Conservation (phyloP, 2,329 filamentous ascomycete species). For the Pseudogymnoascus destructans region DNA sequence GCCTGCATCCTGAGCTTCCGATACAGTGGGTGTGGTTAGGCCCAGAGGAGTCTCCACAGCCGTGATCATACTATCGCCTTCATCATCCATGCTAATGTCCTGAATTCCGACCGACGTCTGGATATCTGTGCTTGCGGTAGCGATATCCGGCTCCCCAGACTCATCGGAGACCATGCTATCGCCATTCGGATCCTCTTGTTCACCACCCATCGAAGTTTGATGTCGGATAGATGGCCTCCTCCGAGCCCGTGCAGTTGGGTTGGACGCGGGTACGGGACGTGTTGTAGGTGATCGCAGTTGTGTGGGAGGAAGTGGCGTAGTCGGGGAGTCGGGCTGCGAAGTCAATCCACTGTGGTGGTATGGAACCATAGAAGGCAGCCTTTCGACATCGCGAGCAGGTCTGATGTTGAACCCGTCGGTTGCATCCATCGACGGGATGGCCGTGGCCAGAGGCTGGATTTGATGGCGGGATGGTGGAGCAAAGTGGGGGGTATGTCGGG, state of each 20-base stretch:
- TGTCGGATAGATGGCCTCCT: constrained; percentile 79
- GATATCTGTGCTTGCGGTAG: constrained; percentile 59
- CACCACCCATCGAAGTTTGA: constrained; percentile 73
- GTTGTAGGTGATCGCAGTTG: constrained; percentile 45
- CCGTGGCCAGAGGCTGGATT: constrained; percentile 54
- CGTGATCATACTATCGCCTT: constrained; percentile 66
- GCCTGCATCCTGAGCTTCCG: constrained; percentile 71
- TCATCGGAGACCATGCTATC: constrained; percentile 75
- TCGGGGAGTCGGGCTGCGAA: constrained; percentile 88
- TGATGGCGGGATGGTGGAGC: constrained; percentile 38
- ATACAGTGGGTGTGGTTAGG: constrained; percentile 63
- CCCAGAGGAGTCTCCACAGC: constrained; percentile 56
- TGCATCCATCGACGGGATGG: constrained; percentile 53
- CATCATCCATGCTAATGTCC: constrained; percentile 60
- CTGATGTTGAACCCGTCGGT: constrained; percentile 61
- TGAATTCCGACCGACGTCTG: constrained; percentile 75
- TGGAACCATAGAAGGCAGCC: constrained; percentile 69
- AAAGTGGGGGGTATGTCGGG: constrained; percentile 31
- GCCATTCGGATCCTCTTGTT: constrained; percentile 72
- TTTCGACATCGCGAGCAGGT: constrained; percentile 68
- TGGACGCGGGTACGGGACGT: constrained; percentile 39
- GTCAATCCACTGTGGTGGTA: constrained; percentile 54
- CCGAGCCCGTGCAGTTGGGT: constrained; percentile 42
- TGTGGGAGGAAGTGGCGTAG: constrained; percentile 62
- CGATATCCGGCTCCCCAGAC: constrained; percentile 62